Evolutionary conservation across 495 filamentous ascomycete species (phyloP), one percentile per base, ranked within the genome.

Genomic region (Amniculicola lignicola): DNA sequence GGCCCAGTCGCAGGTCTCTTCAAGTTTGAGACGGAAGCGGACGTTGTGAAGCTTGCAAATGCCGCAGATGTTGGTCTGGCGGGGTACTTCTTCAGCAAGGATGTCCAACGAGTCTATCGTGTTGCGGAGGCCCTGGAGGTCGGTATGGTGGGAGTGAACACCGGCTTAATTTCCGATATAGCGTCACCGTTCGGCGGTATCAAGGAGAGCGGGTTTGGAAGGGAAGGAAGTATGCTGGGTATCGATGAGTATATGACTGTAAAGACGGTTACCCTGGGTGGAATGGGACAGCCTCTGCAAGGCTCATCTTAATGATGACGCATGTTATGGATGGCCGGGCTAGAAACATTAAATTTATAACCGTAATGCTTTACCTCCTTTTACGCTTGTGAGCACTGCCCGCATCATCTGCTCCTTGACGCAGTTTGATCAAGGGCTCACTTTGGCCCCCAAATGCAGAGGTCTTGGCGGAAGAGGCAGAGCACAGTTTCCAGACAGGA

Each of bases 191-290:
- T 96, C 67, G 93, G 92, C 16, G 93, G 92, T 52, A 88, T 98
- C 15, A 98, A 98, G 72, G 78, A 88, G 71, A 90, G 85, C 66
- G 92, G 92, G 3, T 96, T 96, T 61, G 92, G 93, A 16, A 72
- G 91, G 28, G 92, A 98, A 72, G 93, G 93, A 28, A 91, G 86
- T 69, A 85, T 85, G 70, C 89, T 95, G 67, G 93, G 93, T 14
- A 86, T 94, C 62, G 87, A 87, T 9, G 93, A 96, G 72, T 98
- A 94, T 70, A 79, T 86, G 66, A 72, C 81, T 45, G 88, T 85
- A 37, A 98, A 98, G 79, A 93, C 82, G 74, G 82, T 96, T 31
- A 93, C 89, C 4, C 80, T 87, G 67, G 90, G 64, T 4, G 64
- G 64, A 4, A 62, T 55, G 43, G 64, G 64, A 9, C 46, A 58